phyloP scores from a whole-genome alignment of 768 basidiomycete species.

The Rubroboletus satanas region DNA sequence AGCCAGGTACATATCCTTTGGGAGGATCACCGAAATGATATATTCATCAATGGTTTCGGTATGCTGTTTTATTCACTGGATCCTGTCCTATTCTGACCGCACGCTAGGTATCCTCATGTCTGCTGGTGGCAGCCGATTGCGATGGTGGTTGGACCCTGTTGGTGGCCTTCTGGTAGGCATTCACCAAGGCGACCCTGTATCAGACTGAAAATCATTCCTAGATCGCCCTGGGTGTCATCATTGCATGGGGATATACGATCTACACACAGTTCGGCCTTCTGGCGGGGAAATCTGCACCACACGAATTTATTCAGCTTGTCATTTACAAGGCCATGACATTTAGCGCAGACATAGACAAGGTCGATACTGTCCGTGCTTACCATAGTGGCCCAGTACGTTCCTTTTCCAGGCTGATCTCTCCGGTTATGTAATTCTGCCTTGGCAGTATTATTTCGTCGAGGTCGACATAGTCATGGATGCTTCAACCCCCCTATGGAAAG shows the following conservation, averaged over 20 bases:
- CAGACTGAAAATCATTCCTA: constrained; percentile 25
- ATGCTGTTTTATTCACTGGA: constrained; percentile 12
- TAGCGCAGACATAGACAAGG: constrained; percentile 74
- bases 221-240: constrained; percentile 78
- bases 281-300: constrained; percentile 89
- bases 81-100: background rate
- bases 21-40: constrained; percentile 94
- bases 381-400: constrained; percentile 73
- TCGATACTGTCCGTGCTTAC: constrained; percentile 93
- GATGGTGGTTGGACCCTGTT: constrained; percentile 82
- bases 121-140: constrained; percentile 71
- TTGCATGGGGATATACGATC: constrained; percentile 72
- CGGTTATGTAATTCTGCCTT: background rate
- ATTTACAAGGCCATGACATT: constrained; percentile 91
- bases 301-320: constrained; percentile 85
- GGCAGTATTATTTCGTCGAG: constrained; percentile 87
- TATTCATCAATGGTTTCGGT: constrained; percentile 83
- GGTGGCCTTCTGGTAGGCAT: constrained; percentile 67
- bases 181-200: background rate
- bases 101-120: constrained; percentile 77
- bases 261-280: constrained; percentile 80
- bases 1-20: constrained; percentile 94
- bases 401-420: background rate
- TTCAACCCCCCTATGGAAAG: constrained; percentile 83
- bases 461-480: constrained; percentile 92